Evolutionary conservation across 2,329 filamentous ascomycete species (phyloP), one percentile per base, ranked within the genome.

Genomic region (Drechslera avenae): DNA sequence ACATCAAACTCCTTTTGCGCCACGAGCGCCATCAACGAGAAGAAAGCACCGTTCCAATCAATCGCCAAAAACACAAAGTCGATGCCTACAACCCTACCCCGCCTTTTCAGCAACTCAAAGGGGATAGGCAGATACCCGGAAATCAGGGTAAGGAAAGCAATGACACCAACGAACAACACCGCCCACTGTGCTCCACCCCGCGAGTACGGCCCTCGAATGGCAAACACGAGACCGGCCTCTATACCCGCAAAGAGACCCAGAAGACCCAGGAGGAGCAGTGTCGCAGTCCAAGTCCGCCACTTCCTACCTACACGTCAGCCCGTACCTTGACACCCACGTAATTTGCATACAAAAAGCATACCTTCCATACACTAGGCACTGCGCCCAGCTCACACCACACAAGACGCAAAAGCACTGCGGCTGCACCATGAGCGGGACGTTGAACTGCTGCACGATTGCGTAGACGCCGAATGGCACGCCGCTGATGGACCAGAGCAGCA

Each of bases 401-500:
- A 81, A 51, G 13, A 73, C 65, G 10, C 74, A 73, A 46, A 82
- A 80, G 19, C 80, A 73, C 56, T 81, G 78, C 13, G 79, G 77
- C 60, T 82, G 79, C 5, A 81, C 71, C 43, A 58, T 62, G 31
- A 67, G 52, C 8, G 64, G 60, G 9, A 65, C 58, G 28, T 65
- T 82, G 68, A 82, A 80, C 14, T 76, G 62, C 47, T 77, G 74
- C 5, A 78, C 76, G 35, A 83, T 80, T 14, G 79, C 73, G 63
- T 82, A 82, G 16, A 81, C 78, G 1, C 86, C 86, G 0, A 89
- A 78, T 0, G 86, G 86, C 0, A 88, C 81, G 0, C 86, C 86
- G 1, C 85, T 85, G 68, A 79, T 81, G 0, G 83, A 83, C 80
- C 86, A 89, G 3, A 88, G 76, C 57, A 89, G 79, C 85, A 89